Evolutionary conservation across 163 green algal genomes (phyloP).

Genomic region (Prototheca stagnorum): DNA sequence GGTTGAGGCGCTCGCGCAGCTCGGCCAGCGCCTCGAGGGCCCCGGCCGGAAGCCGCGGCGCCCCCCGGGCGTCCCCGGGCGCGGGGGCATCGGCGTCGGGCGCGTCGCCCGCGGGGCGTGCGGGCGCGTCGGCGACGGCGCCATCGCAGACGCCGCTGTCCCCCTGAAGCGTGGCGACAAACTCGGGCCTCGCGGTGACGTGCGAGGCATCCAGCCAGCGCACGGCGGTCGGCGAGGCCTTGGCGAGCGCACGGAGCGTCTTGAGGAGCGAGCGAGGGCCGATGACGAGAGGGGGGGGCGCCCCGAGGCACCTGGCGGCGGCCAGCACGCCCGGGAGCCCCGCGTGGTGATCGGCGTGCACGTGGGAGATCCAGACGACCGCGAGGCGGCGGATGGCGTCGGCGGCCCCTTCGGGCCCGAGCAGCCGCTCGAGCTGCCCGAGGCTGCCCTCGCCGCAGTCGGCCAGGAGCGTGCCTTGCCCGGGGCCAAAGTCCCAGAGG

Average conservation of each 20-base stretch:
- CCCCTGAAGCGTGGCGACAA: no score
- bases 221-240: constrained; percentile 31
- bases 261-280: constrained; percentile 55
- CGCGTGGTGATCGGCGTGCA: constrained; percentile 95
- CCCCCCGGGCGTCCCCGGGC: no score
- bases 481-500: constrained; percentile 36
- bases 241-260: constrained; percentile 37
- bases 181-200: no score
- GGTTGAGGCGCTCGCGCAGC: constrained; percentile 23
- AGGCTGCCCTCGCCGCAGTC: constrained; percentile 82
- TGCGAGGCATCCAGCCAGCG: constrained; percentile 38
- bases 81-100: no score
- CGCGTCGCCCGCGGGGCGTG: no score
- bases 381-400: constrained; percentile 21
- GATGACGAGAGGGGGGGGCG: constrained; percentile 58
- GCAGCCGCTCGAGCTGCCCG: constrained; percentile 62
- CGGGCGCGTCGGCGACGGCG: no score
- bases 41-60: no score
- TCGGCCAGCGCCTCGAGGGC: constrained; percentile 5
- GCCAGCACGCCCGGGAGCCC: constrained; percentile 56
- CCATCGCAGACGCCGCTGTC: no score
- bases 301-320: constrained; percentile 15
- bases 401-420: constrained; percentile 28
- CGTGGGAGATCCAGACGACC: constrained; percentile 83
- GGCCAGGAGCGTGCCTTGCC: constrained; percentile 52